phyloP scores from a whole-genome alignment of 371 early-diverging fungal genomes.

The Thermomucor indicae-seudaticae region DNA sequence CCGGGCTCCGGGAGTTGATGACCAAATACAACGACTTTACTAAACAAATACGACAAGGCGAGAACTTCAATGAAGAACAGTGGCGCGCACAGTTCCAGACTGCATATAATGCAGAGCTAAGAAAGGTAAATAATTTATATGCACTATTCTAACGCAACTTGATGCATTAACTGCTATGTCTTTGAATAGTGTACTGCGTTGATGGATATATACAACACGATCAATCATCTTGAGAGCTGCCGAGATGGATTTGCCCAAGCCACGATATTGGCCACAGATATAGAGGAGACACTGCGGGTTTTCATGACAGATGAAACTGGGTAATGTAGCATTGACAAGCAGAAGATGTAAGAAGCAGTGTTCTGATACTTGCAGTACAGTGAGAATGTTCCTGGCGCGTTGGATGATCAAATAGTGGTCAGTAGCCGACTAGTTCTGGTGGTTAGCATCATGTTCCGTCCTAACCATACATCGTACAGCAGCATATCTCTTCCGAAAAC shows the following conservation, averaged over 20 bases:
- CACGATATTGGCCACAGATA: conserved; percentile 9
- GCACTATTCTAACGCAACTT: neutral
- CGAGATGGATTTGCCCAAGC: conserved; percentile 20
- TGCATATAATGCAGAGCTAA: conserved; percentile 3
- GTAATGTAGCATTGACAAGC: conserved; percentile 1
- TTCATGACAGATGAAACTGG: neutral
- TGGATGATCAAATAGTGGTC: neutral
- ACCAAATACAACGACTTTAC: neutral
- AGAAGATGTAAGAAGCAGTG: neutral
- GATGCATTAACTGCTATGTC: neutral
- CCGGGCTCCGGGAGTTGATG: conserved; percentile 4
- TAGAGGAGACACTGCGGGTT: conserved; percentile 9
- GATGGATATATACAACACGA: conserved; percentile 1
- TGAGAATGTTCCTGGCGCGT: neutral
- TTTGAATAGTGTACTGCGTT: conserved; percentile 1
- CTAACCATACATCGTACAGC: neutral
- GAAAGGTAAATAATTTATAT: conserved; percentile 6
- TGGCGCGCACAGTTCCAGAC: no score
- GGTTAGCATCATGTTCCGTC: no score
- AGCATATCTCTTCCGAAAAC: conserved; percentile 2
- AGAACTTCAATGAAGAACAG: neutral
- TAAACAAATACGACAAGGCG: neutral
- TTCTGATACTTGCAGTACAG: neutral
- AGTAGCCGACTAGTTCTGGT: no score
- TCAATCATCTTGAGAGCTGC: conserved; percentile 16